Base-by-base conservation (phyloP, 495 filamentous ascomycete genomes). In the Penicillium soppii region DNA sequence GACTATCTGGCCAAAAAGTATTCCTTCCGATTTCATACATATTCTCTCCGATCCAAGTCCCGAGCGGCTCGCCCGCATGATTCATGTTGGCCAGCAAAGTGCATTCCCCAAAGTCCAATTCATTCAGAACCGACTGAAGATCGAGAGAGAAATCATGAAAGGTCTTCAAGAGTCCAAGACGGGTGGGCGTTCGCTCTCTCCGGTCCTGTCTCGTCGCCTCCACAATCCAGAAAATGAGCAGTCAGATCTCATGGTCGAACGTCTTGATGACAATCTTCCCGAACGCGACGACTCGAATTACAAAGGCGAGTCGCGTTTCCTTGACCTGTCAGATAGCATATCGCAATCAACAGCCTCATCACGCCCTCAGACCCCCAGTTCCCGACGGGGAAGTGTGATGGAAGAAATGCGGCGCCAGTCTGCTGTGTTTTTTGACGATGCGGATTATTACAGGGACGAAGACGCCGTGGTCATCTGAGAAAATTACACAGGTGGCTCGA, bases 81-180 rank as follows among this genome's bases (percentile, higher is more conserved):
- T 98, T 8, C 85, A 88, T 40, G 82, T 87, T 20, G 95, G 94
- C 7, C 87, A 95, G 68, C 86, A 89, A 67, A 86, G 84, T 55
- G 82, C 88, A 0, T 98, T 92, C 53, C 88, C 94, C 5, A 95
- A 95, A 66, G 74, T 97, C 25, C 85, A 91, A 56, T 97, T 97
- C 64, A 82, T 97, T 43, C 79, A 77, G 43, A 97, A 98, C 60
- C 71, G 94, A 19, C 79, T 96, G 39, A 88, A 87, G 52, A 81
- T 95, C 13, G 94, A 98, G 70, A 75, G 80, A 36, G 63, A 88
- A 16, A 87, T 96, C 56, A 87, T 95, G 65, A 68, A 79, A 54
- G 92, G 91, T 1, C 69, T 94, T 9, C 69, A 82, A 22, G 76
- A 82, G 58, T 73, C 65, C 12, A 17, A 56, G 2, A 54, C 58